Evolutionary conservation across 2,329 filamentous ascomycete genomes (phyloP).

Genomic region (Exophiala sp.): DNA sequence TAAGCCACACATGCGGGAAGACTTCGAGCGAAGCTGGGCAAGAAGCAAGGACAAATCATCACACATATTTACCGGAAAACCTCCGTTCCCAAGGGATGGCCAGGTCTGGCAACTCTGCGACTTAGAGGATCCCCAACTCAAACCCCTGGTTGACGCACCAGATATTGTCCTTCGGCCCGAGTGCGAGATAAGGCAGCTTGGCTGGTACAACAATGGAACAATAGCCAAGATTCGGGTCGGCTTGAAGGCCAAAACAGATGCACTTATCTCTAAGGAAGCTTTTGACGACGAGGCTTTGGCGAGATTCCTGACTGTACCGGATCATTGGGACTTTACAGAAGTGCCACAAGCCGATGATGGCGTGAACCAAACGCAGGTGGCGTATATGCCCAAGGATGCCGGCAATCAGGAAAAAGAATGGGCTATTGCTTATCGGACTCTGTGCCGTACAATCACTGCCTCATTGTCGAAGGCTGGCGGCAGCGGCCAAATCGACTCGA

Average conservation of each 20-base stretch:
- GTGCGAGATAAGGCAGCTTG: conserved; percentile 63
- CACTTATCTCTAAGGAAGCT: conserved; percentile 49
- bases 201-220: conserved; percentile 80
- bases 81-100: conserved; percentile 67
- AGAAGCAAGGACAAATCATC: conserved; percentile 32
- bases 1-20: conserved; percentile 19
- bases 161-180: conserved; percentile 52
- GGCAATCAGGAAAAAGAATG: conserved; percentile 23
- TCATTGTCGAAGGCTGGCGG: conserved; percentile 5
- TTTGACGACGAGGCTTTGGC: conserved; percentile 36
- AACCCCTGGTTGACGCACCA: conserved; percentile 53
- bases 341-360: background rate
- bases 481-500: conserved; percentile 11
- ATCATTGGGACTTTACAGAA: conserved; percentile 15
- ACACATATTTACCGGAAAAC: conserved; percentile 80
- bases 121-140: conserved; percentile 74
- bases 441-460: conserved; percentile 16
- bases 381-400: conserved; percentile 13
- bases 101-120: conserved; percentile 96
- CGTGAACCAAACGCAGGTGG: background rate
- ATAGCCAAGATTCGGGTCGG: conserved; percentile 80
- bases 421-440: conserved; percentile 20
- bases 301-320: conserved; percentile 38
- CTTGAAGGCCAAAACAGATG: conserved; percentile 80
- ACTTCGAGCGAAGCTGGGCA: conserved; percentile 14